A percentile compares a stretch with the other conserved stretches of the same genome.
phyloP scores from a whole-genome alignment of 495 filamentous ascomycete genomes.

The Apodospora peruviana region DNA sequence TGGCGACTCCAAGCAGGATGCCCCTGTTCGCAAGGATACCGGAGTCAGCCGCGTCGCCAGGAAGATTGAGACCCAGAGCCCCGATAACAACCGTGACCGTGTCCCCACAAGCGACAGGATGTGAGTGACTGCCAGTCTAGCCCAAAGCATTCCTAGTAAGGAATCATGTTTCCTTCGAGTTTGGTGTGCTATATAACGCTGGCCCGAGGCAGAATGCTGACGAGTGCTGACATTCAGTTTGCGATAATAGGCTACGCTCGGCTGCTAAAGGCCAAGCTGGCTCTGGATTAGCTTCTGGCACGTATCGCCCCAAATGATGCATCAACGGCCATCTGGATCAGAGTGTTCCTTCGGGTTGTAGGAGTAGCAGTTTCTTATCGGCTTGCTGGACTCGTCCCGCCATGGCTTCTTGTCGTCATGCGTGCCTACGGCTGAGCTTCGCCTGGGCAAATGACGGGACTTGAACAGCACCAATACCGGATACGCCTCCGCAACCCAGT shows the following conservation, averaged over 20 bases:
- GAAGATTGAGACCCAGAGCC: constrained; percentile 81
- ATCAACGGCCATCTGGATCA: constrained; percentile 15
- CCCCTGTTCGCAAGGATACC: constrained; percentile 57
- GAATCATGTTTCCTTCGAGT: constrained; percentile 80
- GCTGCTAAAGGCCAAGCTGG: constrained; percentile 79
- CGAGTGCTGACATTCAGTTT: constrained; percentile 81
- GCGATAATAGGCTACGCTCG: constrained; percentile 91
- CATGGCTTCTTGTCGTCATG: not conserved
- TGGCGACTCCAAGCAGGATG: constrained; percentile 44
- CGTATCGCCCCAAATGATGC: constrained; percentile 68
- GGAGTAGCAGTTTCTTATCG: constrained; percentile 25
- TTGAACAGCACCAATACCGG: constrained; percentile 22
- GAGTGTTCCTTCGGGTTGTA: constrained; percentile 20
- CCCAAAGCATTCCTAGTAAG: constrained; percentile 86
- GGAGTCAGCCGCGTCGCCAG: constrained; percentile 68
- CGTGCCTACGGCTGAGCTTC: not conserved
- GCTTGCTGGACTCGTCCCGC: constrained; percentile 11
- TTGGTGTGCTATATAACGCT: constrained; percentile 78
- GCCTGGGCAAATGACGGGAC: constrained; percentile 3
- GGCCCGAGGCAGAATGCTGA: constrained; percentile 65
- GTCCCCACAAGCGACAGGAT: constrained; percentile 94
- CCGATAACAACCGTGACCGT: constrained; percentile 73
- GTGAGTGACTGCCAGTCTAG: constrained; percentile 75
- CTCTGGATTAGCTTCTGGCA: constrained; percentile 54
- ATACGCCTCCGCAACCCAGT: constrained; percentile 20